phyloP scores from a whole-genome alignment of 257 asterid species.

The Rehmannia glutinosa region DNA sequence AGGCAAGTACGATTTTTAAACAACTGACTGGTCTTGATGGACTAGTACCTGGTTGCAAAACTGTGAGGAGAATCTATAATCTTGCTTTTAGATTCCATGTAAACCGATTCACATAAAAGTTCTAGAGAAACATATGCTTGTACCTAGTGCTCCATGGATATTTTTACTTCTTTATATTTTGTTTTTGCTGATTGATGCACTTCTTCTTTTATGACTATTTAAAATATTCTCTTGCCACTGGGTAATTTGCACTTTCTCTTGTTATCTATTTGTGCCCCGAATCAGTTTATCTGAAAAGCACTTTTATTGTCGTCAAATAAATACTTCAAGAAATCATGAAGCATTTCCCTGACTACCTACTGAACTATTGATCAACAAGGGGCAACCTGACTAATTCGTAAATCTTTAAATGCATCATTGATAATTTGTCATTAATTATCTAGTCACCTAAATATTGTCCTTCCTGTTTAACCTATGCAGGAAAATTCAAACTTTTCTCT shows the following conservation, averaged over 20 bases:
- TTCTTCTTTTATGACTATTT: background rate
- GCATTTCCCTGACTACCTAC: no score
- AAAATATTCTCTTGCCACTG: background rate
- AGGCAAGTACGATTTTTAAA: conserved; percentile 38
- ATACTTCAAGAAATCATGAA: no score
- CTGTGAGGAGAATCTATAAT: background rate
- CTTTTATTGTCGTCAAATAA: no score
- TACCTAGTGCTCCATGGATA: background rate
- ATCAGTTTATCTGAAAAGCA: no score
- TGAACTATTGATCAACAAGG: no score
- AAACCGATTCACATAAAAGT: background rate
- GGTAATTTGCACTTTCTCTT: background rate
- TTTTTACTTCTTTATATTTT: background rate
- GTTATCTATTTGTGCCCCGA: background rate
- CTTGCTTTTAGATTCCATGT: background rate
- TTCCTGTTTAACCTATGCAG: no score
- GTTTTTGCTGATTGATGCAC: background rate
- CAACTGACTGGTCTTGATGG: background rate
- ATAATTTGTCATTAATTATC: no score
- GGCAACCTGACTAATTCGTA: no score
- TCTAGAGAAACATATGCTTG: background rate
- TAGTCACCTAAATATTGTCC: no score
- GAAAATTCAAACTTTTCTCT: no score
- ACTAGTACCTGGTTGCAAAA: conserved; percentile 10
- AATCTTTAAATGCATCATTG: no score